These are phyloP conservation scores for Albatrellus ellisii DNA, from an alignment of 768 basidiomycete genomes.

Conservation along the genomic window DNA sequence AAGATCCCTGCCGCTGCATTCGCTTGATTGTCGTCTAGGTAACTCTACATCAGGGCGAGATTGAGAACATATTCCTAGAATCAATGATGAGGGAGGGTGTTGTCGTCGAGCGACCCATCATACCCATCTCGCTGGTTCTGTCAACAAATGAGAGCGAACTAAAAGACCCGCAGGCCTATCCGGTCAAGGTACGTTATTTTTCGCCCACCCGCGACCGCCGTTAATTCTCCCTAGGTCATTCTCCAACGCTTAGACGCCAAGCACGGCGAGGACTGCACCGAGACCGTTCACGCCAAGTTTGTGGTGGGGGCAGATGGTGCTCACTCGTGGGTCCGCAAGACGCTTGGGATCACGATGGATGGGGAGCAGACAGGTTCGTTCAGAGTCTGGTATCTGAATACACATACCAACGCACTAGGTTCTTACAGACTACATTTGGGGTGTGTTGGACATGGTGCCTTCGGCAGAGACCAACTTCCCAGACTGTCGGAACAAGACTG, in stretches of 20 bases:
- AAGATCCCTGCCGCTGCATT: not conserved
- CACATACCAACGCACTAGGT: not conserved
- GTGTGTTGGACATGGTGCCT: slow-evolving; percentile 51
- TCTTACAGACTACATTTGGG: slow-evolving; percentile 61
- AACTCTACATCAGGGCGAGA: slow-evolving; percentile 51
- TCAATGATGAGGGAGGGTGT: slow-evolving; percentile 36
- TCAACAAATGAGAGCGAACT: slow-evolving; percentile 28
- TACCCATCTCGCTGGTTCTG: slow-evolving; percentile 36
- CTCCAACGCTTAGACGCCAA: slow-evolving; percentile 28
- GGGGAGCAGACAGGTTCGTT: slow-evolving; percentile 47
- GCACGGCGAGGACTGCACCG: slow-evolving; percentile 27
- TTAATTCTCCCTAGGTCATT: slow-evolving; percentile 23
- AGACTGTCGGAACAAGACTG: slow-evolving; percentile 33
- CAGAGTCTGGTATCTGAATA: not conserved
- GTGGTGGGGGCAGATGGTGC: slow-evolving; percentile 73
- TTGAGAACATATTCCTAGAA: slow-evolving; percentile 45
- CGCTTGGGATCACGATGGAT: slow-evolving; percentile 53
- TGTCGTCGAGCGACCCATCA: slow-evolving; percentile 35
- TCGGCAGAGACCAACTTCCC: slow-evolving; percentile 34
- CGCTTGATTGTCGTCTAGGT: slow-evolving; percentile 21
- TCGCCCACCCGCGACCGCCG: not conserved
- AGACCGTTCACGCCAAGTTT: slow-evolving; percentile 58
- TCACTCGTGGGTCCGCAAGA: slow-evolving; percentile 74
- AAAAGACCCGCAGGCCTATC: slow-evolving; percentile 25
- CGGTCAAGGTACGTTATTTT: slow-evolving; percentile 19